Evolutionary conservation across 345 rosid genomes (phyloP).

Genomic region (Populus alba): DNA sequence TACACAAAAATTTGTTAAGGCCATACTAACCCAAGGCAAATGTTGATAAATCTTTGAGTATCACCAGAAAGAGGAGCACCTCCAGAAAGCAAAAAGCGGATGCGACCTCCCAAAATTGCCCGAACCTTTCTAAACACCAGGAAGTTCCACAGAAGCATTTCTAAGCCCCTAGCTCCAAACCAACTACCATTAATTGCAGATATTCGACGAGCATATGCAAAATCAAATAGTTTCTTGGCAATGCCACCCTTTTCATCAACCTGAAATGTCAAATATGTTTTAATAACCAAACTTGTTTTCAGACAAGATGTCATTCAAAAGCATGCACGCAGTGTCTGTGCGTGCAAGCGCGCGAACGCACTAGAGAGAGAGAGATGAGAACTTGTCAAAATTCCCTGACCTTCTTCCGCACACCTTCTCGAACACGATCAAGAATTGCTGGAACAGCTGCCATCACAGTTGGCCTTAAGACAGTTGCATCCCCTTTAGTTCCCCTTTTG

Average conservation of each 20-base stretch:
- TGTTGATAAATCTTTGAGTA: conserved; percentile 98
- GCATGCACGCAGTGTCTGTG: not conserved
- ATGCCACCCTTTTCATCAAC: conserved; percentile 84
- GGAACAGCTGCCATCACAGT: conserved; percentile 98
- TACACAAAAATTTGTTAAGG: conserved; percentile 18
- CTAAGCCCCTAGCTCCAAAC: conserved; percentile 96
- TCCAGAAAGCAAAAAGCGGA: conserved; percentile 94
- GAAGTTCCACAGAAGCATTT: conserved; percentile 74
- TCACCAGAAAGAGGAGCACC: conserved; percentile 97
- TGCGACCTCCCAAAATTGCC: conserved; percentile 82
- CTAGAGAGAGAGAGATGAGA: not conserved
- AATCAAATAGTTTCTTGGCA: conserved; percentile 70
- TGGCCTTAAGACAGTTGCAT: conserved; percentile 74
- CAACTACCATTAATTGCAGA: conserved; percentile 94
- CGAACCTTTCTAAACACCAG: conserved; percentile 81
- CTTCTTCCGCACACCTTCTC: conserved; percentile 96
- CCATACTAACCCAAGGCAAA: conserved; percentile 82
- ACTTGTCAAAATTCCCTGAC: conserved; percentile 32
- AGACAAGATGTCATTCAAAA: conserved; percentile 3
- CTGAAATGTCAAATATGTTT: conserved; percentile 39
- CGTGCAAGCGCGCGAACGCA: not conserved
- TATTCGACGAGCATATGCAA: conserved; percentile 86
- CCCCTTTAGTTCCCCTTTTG: conserved; percentile 87
- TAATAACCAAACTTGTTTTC: conserved; percentile 2
- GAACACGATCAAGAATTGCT: conserved; percentile 97